A percentile compares a stretch with the other conserved stretches of the same genome.
These are phyloP conservation scores for Penicillium herquei DNA, from an alignment of 495 filamentous ascomycete species.

Conservation along the genomic window DNA sequence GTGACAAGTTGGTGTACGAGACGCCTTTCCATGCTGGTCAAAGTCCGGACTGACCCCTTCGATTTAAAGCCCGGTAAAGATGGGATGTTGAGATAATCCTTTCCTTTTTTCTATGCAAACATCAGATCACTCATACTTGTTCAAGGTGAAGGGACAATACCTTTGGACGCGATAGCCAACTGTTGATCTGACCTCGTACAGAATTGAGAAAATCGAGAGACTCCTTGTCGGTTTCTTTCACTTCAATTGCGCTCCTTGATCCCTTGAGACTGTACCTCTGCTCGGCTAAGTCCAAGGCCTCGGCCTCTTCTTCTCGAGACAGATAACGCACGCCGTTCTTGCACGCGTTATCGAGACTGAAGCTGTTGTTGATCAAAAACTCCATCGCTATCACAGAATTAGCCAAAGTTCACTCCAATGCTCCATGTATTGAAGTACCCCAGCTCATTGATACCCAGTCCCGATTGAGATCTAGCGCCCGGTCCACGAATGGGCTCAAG, in stretches of 20 bases:
- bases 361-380: constrained; percentile 62
- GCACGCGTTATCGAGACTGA: constrained; percentile 59
- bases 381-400: constrained; percentile 45
- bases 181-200: constrained; percentile 47
- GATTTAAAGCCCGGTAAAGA: background rate
- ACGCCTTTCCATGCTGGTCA: constrained; percentile 56
- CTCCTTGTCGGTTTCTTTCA: constrained; percentile 53
- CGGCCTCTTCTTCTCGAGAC: constrained; percentile 59
- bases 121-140: background rate
- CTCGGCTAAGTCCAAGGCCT: constrained; percentile 28
- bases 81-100: background rate
- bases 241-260: constrained; percentile 37
- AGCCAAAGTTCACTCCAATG: background rate
- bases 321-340: constrained; percentile 65
- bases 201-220: constrained; percentile 55
- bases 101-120: background rate
- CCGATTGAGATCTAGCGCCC: constrained; percentile 53
- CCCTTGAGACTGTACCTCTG: constrained; percentile 34
- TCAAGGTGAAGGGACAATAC: constrained; percentile 13
- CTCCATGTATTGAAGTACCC: constrained; percentile 29
- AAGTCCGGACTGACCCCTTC: constrained; percentile 20
- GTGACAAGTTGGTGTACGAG: constrained; percentile 69
- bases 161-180: constrained; percentile 33
- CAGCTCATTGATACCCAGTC: constrained; percentile 52
- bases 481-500: constrained; percentile 54